These are phyloP conservation scores for Dryas alaskensis DNA, from an alignment of 306 rosid genomes.

Conservation along the genomic window DNA sequence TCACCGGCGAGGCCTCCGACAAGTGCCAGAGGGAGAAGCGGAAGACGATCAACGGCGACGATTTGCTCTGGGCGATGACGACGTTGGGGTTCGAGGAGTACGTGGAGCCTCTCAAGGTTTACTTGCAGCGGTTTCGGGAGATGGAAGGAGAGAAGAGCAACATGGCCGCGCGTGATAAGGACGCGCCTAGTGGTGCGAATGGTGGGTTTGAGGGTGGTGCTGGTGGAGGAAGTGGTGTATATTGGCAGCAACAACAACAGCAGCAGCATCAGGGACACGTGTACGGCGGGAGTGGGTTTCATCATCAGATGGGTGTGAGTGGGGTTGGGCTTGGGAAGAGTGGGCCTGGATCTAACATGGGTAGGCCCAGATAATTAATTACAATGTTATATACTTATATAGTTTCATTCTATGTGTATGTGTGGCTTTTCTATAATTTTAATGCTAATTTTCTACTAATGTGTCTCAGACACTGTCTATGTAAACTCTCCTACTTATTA, in stretches of 20 bases:
- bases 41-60: slow-evolving; percentile 91
- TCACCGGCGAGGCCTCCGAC: slow-evolving; percentile 90
- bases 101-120: slow-evolving; percentile 79
- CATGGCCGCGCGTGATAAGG: slow-evolving; percentile 62
- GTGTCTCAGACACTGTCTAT: not conserved
- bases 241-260: slow-evolving; percentile 13
- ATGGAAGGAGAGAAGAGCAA: slow-evolving; percentile 73
- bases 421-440: not conserved
- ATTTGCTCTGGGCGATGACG: slow-evolving; percentile 89
- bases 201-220: slow-evolving; percentile 31
- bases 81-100: slow-evolving; percentile 80
- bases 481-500: not conserved
- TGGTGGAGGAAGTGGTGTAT: slow-evolving; percentile 16
- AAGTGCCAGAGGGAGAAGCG: slow-evolving; percentile 93
- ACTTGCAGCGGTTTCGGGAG: slow-evolving; percentile 74
- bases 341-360: slow-evolving; percentile 51
- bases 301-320: slow-evolving; percentile 52
- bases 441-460: not conserved
- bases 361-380: slow-evolving; percentile 33
- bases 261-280: slow-evolving; percentile 62
- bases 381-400: not conserved
- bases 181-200: slow-evolving; percentile 21
- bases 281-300: slow-evolving; percentile 63
- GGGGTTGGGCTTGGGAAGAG: slow-evolving; percentile 59
- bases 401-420: too few relatives aligned